Conservation (phyloP, 306 rosid genomes). For the Oxytropis ochrocephala region DNA sequence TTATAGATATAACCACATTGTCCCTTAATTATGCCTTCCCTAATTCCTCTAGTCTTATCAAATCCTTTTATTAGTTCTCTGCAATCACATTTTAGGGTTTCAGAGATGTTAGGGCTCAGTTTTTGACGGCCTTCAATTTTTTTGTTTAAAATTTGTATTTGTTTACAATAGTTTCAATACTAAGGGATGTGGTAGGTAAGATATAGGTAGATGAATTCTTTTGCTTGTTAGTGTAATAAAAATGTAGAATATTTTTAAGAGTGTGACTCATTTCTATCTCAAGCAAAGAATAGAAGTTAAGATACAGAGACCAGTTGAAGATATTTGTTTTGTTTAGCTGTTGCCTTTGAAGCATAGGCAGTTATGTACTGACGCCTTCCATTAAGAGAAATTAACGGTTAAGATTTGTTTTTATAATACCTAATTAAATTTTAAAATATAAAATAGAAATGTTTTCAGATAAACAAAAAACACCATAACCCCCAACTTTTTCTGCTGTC, state of each 20-base stretch:
- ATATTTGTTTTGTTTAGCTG: background rate
- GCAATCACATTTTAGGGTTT: conserved; percentile 76
- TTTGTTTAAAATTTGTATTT: conserved; percentile 4
- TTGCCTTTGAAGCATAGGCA: background rate
- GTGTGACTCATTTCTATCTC: conserved; percentile 17
- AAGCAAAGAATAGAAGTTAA: background rate
- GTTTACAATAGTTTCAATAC: conserved; percentile 14
- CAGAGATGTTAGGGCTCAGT: conserved; percentile 42
- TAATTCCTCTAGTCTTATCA: conserved; percentile 14
- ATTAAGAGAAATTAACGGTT: too few species aligned
- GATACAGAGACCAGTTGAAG: background rate
- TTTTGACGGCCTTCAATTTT: conserved; percentile 3
- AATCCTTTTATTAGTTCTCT: conserved; percentile 41
- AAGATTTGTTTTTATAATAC: too few species aligned
- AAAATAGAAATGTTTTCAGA: too few species aligned
- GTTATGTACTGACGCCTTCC: background rate
- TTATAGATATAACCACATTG: conserved; percentile 31
- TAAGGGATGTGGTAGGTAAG: conserved; percentile 15
- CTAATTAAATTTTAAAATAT: too few species aligned
- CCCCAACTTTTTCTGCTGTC: too few species aligned
- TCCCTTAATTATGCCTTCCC: conserved; percentile 20
- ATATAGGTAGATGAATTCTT: conserved; percentile 20
- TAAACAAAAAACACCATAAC: too few species aligned
- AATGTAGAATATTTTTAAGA: background rate
- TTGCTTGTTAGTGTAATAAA: conserved; percentile 20